phyloP scores from a whole-genome alignment of 805 yeast genomes.

The Isabelozyma heimii region DNA sequence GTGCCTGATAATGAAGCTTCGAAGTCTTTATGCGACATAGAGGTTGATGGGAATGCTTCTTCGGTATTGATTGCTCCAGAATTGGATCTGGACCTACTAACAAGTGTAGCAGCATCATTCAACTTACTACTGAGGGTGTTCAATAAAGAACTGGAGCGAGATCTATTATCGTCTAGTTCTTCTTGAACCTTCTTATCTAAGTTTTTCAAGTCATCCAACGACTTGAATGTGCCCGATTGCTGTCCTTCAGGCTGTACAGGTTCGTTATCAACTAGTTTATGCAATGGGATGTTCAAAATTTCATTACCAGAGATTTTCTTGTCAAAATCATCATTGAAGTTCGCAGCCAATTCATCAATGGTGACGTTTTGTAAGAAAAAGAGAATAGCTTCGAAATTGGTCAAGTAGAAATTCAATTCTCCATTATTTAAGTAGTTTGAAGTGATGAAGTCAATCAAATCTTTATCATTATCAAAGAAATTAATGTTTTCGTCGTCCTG shows the following conservation, averaged over 20 bases:
- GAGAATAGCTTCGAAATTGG: conserved; percentile 42
- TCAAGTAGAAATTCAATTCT: conserved; percentile 36
- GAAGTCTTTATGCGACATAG: conserved; percentile 6
- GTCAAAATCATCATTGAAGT: conserved; percentile 1
- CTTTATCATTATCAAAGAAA: conserved; percentile 29
- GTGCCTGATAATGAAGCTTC: conserved; percentile 12
- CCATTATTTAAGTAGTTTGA: conserved; percentile 32
- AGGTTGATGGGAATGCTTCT: conserved; percentile 26
- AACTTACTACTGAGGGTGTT: conserved; percentile 31
- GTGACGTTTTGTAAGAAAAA: conserved; percentile 36
- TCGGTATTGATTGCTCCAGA: conserved; percentile 17
- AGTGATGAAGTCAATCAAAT: conserved; percentile 24
- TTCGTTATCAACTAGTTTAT: conserved; percentile 29
- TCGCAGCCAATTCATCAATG: conserved; percentile 20
- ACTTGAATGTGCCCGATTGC: conserved; percentile 1
- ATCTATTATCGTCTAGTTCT: conserved; percentile 13
- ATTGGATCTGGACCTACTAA: conserved; percentile 31
- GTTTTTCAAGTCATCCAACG: conserved; percentile 8
- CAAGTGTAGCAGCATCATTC: conserved; percentile 22
- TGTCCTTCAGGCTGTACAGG: conserved; percentile 12
- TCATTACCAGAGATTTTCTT: conserved; percentile 7
- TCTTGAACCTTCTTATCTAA: conserved; percentile 2
- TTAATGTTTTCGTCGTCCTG: conserved; percentile 8
- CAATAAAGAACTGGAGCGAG: conserved; percentile 38
- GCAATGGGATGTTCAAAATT: conserved; percentile 20